Percentiles rank a stretch among this genome's conserved stretches.
Conservation (phyloP, 441 rosid species). For the Pelargonium exstipulatum region DNA sequence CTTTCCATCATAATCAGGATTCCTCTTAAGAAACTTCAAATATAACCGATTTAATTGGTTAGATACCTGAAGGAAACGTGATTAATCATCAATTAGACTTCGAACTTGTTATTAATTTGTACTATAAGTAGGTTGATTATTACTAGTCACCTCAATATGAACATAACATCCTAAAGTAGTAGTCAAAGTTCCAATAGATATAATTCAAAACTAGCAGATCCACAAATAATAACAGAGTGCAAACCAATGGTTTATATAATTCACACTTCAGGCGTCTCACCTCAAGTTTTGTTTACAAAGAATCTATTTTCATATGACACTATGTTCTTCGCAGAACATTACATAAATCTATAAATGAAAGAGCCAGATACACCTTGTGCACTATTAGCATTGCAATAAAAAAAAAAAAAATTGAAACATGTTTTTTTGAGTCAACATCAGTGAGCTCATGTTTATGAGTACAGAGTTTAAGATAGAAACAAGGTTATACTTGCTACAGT, state of each 20-base stretch:
- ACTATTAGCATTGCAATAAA: background rate
- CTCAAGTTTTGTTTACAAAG: background rate
- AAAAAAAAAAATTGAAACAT: background rate
- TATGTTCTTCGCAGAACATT: background rate
- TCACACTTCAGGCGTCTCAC: background rate
- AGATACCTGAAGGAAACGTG: slow-evolving; percentile 59
- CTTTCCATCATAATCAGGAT: slow-evolving; percentile 97
- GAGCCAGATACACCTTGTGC: background rate
- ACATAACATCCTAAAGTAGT: background rate
- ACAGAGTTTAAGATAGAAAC: background rate
- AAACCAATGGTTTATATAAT: background rate
- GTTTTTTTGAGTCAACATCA: background rate
- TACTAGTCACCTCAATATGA: background rate
- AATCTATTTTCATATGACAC: background rate
- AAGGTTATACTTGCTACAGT: background rate
- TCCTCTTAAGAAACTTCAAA: slow-evolving; percentile 73
- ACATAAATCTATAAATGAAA: too few relatives aligned
- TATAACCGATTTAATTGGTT: slow-evolving; percentile 74
- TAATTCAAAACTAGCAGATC: slow-evolving; percentile 2
- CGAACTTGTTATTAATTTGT: slow-evolving; percentile 10
- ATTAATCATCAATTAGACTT: slow-evolving; percentile 17
- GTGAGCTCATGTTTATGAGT: background rate
- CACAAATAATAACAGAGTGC: background rate
- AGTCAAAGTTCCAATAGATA: background rate
- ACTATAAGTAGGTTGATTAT: slow-evolving; percentile 2